A percentile compares a stretch with the other conserved stretches of the same genome.
These are phyloP conservation scores for Cyathus striatus DNA, from an alignment of 768 basidiomycete species.

Conservation along the genomic window DNA sequence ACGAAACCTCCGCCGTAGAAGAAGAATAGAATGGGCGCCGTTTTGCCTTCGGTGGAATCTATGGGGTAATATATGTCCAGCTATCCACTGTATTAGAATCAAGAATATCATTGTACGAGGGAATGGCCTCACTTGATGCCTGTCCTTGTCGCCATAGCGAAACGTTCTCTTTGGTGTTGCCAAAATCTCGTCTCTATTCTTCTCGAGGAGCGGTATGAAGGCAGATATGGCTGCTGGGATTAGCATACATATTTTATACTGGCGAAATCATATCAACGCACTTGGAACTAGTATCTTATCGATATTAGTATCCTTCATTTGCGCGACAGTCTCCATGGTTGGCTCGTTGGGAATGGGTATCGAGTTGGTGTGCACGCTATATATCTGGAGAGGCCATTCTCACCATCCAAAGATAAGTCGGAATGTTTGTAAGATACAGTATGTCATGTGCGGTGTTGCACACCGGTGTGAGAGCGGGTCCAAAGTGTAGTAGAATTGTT, in stretches of 20 bases:
- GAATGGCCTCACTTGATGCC: slow-evolving; percentile 39
- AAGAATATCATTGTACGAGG: not conserved
- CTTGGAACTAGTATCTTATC: slow-evolving; percentile 25
- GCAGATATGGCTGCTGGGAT: slow-evolving; percentile 35
- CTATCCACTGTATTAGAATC: slow-evolving; percentile 21
- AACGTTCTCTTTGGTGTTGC: slow-evolving; percentile 49
- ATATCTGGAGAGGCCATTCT: no score
- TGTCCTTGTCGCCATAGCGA: slow-evolving; percentile 46
- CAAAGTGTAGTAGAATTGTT: no score
- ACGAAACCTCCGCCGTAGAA: slow-evolving; percentile 65
- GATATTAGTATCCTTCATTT: slow-evolving; percentile 22
- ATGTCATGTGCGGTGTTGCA: no score
- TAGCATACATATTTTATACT: not conserved
- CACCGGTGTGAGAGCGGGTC: no score
- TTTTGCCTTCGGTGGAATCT: slow-evolving; percentile 13
- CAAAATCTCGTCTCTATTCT: slow-evolving; percentile 39
- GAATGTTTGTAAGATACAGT: no score
- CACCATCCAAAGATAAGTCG: no score
- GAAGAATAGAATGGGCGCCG: slow-evolving; percentile 53
- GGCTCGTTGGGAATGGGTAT: not conserved
- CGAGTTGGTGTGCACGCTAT: no score
- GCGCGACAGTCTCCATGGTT: slow-evolving; percentile 30
- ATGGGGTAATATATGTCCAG: slow-evolving; percentile 65
- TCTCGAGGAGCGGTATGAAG: slow-evolving; percentile 46
- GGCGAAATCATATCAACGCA: slow-evolving; percentile 14